Conservation (phyloP, 208 protist genomes). For the Trypanosoma brucei region DNA sequence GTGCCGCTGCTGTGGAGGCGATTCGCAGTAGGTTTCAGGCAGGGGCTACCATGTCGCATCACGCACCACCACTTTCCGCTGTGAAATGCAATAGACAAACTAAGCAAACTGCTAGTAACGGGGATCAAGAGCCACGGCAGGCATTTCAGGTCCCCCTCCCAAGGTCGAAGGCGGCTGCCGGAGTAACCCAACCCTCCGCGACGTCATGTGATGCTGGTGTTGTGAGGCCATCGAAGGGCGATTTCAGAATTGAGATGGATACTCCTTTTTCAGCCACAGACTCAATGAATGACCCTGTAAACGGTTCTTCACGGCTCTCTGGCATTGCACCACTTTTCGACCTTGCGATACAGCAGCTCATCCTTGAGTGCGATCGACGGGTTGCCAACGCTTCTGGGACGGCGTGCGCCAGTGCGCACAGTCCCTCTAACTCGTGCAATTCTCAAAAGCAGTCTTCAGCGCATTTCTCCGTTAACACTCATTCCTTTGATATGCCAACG, state of each 20-base stretch:
- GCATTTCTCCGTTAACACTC: background rate
- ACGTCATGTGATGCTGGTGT: conserved; percentile 9
- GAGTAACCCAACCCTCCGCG: background rate
- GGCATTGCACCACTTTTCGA: conserved; percentile 67
- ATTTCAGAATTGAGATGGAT: background rate
- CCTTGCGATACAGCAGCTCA: conserved; percentile 67
- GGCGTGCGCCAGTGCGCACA: background rate
- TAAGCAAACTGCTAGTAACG: background rate
- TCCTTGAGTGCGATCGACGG: conserved; percentile 61
- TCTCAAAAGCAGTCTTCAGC: conserved; percentile 2
- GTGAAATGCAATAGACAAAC: background rate
- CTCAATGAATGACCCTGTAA: background rate
- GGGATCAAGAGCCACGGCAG: background rate
- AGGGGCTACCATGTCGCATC: background rate
- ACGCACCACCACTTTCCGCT: background rate
- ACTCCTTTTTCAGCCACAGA: background rate
- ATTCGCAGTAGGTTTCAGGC: conserved; percentile 10
- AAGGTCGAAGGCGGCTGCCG: conserved; percentile 2
- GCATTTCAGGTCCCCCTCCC: conserved; percentile 13
- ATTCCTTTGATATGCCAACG: conserved; percentile 15
- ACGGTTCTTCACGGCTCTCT: conserved; percentile 7
- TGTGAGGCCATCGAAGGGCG: background rate
- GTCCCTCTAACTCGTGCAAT: background rate
- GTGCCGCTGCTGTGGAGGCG: conserved; percentile 24
- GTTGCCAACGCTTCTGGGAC: conserved; percentile 42